Conservation (phyloP, 148 eudicot species). For the Chenopodium album region DNA sequence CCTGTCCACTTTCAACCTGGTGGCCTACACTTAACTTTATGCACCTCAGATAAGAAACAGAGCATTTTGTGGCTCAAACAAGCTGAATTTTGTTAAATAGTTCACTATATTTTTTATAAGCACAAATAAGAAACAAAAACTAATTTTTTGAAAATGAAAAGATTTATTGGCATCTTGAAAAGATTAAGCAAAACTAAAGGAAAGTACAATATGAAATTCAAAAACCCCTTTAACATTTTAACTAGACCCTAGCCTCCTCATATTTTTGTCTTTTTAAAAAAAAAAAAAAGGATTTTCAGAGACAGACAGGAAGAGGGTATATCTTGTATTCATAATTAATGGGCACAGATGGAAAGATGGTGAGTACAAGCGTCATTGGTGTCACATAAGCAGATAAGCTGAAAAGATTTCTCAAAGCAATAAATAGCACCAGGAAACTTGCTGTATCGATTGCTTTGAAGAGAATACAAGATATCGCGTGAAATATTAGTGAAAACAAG, state of each 20-base stretch:
- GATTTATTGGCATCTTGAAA: no score
- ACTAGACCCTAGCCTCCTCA: background rate
- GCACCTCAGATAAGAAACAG: conserved; percentile 1
- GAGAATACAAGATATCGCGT: background rate
- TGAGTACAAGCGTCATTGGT: background rate
- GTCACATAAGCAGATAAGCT: background rate
- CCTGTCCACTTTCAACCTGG: background rate
- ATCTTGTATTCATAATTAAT: background rate
- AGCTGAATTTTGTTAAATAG: no score
- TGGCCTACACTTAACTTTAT: background rate
- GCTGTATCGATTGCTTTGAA: background rate
- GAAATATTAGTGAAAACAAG: conserved; percentile 2
- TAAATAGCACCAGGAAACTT: background rate
- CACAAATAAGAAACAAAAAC: no score
- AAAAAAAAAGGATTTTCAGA: background rate
- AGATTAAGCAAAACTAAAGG: no score
- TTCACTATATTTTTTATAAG: no score
- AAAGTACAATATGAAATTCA: no score
- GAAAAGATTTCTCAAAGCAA: background rate
- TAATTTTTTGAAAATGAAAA: no score
- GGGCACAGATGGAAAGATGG: background rate
- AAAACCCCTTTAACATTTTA: background rate
- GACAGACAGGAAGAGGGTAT: background rate
- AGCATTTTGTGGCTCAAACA: background rate
- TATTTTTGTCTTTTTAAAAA: background rate